Conservation (phyloP, 768 basidiomycete genomes). For the Tylopilus cervinicoccineus region DNA sequence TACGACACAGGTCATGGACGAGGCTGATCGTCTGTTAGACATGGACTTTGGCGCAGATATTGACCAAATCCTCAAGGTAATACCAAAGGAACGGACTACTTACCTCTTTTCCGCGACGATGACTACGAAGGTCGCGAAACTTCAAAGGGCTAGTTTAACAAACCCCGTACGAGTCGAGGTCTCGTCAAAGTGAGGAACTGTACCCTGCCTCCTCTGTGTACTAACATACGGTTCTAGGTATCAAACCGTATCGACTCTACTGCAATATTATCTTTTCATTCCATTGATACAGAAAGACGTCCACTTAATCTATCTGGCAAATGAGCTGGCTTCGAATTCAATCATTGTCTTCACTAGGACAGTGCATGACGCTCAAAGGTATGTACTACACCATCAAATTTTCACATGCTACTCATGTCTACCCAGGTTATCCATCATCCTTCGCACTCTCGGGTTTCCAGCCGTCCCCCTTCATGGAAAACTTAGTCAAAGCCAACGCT, state of each 20-base stretch:
- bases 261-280: constrained; percentile 95
- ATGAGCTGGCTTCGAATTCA: constrained; percentile 85
- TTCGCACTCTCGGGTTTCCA: constrained; percentile 88
- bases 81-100: constrained; percentile 92
- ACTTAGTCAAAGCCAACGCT: constrained; percentile 86
- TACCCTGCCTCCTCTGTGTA: neutral
- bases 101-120: constrained; percentile 98
- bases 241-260: constrained; percentile 90
- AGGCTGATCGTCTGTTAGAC: constrained; percentile 92
- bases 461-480: constrained; percentile 96
- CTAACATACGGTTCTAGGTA: constrained; percentile 53
- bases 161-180: constrained; percentile 96
- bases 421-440: constrained; percentile 75
- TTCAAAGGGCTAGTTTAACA: constrained; percentile 88
- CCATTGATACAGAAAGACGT: constrained; percentile 91
- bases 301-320: constrained; percentile 83
- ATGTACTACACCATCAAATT: constrained; percentile 7
- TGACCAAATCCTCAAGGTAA: constrained; percentile 93
- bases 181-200: constrained; percentile 70
- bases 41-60: constrained; percentile 96
- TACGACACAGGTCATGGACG: constrained; percentile 79
- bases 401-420: neutral
- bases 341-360: constrained; percentile 97
- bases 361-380: constrained; percentile 88
- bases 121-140: constrained; percentile 96